These are phyloP conservation scores for Nicotiana tomentosiformis DNA, from an alignment of 257 asterid genomes.

Conservation along the genomic window DNA sequence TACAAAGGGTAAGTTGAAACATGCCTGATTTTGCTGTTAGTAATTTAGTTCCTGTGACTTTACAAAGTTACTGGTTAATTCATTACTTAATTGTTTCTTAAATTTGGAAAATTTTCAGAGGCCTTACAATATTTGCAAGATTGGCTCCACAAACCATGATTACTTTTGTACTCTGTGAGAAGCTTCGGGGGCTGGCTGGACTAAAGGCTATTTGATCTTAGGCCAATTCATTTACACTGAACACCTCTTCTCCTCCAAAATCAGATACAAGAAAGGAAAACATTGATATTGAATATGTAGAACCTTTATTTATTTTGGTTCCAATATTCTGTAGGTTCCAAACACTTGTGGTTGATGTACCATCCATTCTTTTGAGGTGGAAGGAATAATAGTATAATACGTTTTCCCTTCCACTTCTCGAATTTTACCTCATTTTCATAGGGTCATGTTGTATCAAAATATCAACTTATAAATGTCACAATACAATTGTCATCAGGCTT, in stretches of 20 bases:
- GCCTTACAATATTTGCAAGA: constrained; percentile 81
- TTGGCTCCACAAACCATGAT: constrained; percentile 90
- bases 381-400: not conserved
- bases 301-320: not conserved
- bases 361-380: constrained; percentile 4
- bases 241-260: not conserved
- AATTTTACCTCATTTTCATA: not conserved
- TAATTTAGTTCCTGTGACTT: not conserved
- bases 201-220: constrained; percentile 56
- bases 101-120: constrained; percentile 36
- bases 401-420: not conserved
- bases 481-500: not conserved
- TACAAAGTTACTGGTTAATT: not conserved
- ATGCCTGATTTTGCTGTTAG: not conserved
- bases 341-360: not conserved
- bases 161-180: constrained; percentile 83
- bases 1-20: constrained; percentile 81
- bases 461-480: not conserved
- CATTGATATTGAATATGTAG: not conserved
- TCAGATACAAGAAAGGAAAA: not conserved
- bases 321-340: not conserved
- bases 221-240: not conserved
- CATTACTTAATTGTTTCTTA: not conserved
- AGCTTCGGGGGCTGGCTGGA: constrained; percentile 76
- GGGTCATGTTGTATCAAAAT: not conserved